Base-by-base conservation (phyloP, 306 rosid species). In the Casuarina equisetifolia region DNA sequence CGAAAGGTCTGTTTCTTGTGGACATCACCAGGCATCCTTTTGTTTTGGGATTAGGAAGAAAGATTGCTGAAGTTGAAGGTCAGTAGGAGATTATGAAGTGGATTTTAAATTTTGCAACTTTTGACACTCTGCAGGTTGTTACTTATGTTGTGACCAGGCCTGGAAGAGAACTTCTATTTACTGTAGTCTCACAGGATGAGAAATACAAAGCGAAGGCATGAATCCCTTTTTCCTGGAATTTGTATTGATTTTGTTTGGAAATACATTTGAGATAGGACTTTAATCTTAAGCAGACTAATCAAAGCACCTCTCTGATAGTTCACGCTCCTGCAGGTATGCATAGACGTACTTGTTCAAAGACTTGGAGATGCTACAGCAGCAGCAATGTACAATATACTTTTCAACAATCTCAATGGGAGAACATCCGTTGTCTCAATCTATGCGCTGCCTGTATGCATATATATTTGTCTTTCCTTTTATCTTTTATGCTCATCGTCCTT, bases 341-440 rank as follows among this genome's bases (percentile, higher is more conserved):
- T 95, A 71, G 97, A 95, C 78, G 97, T 92, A 45, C 71, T 95
- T 43, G 91, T 95, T 90, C 99, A 95, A 85, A 88, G 97, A 82
- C 92, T 95, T 45, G 97, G 99, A 78, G 97, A 95, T 76, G 99
- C 97, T 75, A 52, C 99, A 9, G 99, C 99, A 35, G 99, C 97
- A 49, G 99, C 90, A 78, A 89, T 95, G 88, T 95, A 88, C 88
- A 92, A 91, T 84, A 84, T 95, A 71, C 94, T 92, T 78, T 88
- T 84, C 69, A 85, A 84, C 79, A 57, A 88, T 52, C 85, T 87
- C 55, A 76, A 87, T 32, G 96, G 91, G 72, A 91, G 80, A 74
- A 78, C 96, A 20, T 90, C 99, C 36, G 83, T 90, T 5, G 82
- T 89, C 70, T 90, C 97, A 49, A 84, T 92, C 58, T 90, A 89